A percentile compares a stretch with the other conserved stretches of the same genome.
phyloP scores from a whole-genome alignment of 495 filamentous ascomycete genomes.

The Cryomyces antarcticus region DNA sequence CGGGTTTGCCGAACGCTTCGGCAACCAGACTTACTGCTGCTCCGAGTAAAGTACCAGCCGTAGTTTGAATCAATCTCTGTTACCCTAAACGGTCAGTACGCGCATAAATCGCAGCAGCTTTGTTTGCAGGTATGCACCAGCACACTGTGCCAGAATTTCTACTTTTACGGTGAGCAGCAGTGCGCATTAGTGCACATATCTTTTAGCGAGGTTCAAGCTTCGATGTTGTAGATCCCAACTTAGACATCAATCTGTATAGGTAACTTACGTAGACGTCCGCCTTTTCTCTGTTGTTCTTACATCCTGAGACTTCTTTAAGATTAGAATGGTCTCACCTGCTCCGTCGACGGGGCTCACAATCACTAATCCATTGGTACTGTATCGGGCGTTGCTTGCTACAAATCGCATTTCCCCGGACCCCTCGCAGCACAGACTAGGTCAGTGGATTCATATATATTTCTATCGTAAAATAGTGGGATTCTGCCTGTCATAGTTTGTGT shows the following conservation, averaged over 20 bases:
- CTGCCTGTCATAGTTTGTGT: no score
- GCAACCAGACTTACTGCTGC: no score
- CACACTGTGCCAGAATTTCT: no score
- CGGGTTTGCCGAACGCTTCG: no score
- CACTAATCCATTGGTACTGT: conserved; percentile 52
- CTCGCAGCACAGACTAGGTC: conserved; percentile 38
- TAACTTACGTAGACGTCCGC: background rate
- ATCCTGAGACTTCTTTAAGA: background rate
- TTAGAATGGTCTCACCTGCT: conserved; percentile 10
- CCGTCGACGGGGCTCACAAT: conserved; percentile 31
- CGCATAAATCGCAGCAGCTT: no score
- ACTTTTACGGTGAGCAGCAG: no score
- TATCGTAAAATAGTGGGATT: no score
- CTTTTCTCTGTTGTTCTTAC: background rate
- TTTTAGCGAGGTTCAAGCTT: background rate
- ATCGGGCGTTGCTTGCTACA: conserved; percentile 38
- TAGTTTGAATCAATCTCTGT: no score
- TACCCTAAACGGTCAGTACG: no score
- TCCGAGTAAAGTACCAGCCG: no score
- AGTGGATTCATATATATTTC: background rate
- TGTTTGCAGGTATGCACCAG: no score
- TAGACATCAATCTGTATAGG: background rate
- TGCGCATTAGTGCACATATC: no score
- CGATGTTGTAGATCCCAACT: background rate
- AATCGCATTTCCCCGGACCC: conserved; percentile 38